Conservation (phyloP, 768 basidiomycete genomes). For the Leucocoprinus birnbaumii region DNA sequence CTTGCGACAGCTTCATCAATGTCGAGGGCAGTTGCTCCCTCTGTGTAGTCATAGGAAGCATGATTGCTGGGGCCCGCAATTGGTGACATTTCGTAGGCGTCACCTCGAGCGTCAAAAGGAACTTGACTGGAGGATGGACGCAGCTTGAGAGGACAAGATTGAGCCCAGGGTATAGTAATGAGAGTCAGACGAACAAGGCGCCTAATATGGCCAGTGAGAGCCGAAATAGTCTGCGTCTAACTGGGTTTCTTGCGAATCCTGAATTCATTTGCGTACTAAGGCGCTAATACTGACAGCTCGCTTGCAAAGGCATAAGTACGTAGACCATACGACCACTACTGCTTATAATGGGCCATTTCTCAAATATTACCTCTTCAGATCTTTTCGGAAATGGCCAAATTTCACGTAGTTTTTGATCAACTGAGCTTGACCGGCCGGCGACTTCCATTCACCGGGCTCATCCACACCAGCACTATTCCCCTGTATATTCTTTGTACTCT, state of each 20-base stretch:
- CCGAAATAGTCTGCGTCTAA: too few relatives aligned
- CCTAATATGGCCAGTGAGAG: neutral
- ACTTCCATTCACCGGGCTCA: constrained; percentile 7
- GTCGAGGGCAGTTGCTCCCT: constrained; percentile 77
- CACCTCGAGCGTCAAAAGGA: constrained; percentile 14
- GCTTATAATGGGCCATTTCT: too few relatives aligned
- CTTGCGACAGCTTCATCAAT: constrained; percentile 61
- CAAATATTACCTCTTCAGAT: too few relatives aligned
- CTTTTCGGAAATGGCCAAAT: too few relatives aligned
- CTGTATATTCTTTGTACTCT: neutral
- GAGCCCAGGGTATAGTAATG: neutral
- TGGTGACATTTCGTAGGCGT: constrained; percentile 39
- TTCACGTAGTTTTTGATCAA: neutral
- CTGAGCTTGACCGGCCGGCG: constrained; percentile 6
- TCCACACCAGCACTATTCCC: neutral
- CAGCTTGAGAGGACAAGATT: constrained; percentile 17
- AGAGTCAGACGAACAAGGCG: neutral
- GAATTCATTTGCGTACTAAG: too few relatives aligned
- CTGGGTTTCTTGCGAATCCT: too few relatives aligned
- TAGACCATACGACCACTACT: too few relatives aligned
- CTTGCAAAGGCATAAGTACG: too few relatives aligned
- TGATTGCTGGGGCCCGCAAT: constrained; percentile 31
- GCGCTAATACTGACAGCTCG: too few relatives aligned
- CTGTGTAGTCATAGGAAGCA: constrained; percentile 68
- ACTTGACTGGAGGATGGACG: constrained; percentile 9